A percentile compares a stretch with the other conserved stretches of the same genome.
These are phyloP conservation scores for Trichophaea hybrida DNA, from an alignment of 2,329 filamentous ascomycete species.

Conservation along the genomic window DNA sequence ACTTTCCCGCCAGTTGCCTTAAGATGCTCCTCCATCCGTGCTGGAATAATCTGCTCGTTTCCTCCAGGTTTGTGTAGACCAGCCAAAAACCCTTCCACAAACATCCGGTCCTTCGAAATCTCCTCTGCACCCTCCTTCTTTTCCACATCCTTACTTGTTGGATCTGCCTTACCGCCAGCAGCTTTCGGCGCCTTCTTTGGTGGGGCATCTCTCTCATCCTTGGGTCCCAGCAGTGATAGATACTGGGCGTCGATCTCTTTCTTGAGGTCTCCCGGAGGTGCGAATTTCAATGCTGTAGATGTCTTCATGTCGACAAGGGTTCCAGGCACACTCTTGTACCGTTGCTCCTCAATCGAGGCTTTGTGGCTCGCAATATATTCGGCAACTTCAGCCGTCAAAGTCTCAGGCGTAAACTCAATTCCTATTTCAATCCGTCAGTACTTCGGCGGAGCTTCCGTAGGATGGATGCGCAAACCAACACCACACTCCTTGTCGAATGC, in stretches of 20 bases:
- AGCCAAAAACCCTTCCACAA: conserved; percentile 62
- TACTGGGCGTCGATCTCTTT: conserved; percentile 24
- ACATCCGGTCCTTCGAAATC: conserved; percentile 40
- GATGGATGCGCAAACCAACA: conserved; percentile 16
- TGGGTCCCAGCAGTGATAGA: conserved; percentile 24
- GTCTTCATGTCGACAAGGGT: conserved; percentile 25
- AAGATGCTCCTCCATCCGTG: conserved; percentile 23
- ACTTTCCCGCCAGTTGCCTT: conserved; percentile 34
- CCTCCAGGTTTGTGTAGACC: conserved; percentile 55
- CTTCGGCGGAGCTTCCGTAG: too few relatives aligned
- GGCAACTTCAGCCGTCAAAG: conserved; percentile 17
- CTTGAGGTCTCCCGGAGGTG: conserved; percentile 25
- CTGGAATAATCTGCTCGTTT: conserved; percentile 31
- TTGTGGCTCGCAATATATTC: conserved; percentile 22
- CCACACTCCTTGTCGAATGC: conserved; percentile 21
- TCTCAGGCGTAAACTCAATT: conserved; percentile 21
- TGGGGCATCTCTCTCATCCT: conserved; percentile 26
- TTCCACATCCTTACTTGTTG: conserved; percentile 38
- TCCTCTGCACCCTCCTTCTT: conserved; percentile 30
- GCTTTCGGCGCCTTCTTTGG: conserved; percentile 27
- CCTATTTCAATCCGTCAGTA: conserved; percentile 7
- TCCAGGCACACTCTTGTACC: conserved; percentile 24
- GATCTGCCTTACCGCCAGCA: conserved; percentile 31
- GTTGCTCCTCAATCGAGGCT: conserved; percentile 22
- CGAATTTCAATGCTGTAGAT: conserved; percentile 24